Percentiles rank a stretch among this genome's conserved stretches.
Evolutionary conservation across 2,329 filamentous ascomycete species (phyloP).

Genomic region (Xenoacremonium recifei): DNA sequence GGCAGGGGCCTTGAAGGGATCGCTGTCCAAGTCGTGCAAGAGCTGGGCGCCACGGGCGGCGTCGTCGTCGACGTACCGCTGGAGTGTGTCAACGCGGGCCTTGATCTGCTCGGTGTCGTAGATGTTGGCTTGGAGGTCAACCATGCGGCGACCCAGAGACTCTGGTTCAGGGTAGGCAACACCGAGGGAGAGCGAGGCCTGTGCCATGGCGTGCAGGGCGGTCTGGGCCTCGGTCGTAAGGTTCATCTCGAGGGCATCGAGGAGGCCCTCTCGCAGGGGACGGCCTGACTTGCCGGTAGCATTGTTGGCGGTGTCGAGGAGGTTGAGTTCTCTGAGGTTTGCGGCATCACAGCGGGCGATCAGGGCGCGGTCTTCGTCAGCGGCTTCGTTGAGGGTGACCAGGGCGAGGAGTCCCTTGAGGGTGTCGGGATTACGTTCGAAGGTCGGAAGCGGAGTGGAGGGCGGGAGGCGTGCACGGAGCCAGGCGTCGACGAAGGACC

Average conservation of each 20-base stretch:
- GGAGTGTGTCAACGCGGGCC: constrained; percentile 55
- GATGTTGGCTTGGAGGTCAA: constrained; percentile 54
- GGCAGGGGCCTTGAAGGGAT: constrained; percentile 52
- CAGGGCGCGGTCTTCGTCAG: constrained; percentile 66
- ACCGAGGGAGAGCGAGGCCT: constrained; percentile 49
- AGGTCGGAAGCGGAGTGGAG: constrained; percentile 63
- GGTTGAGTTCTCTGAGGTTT: constrained; percentile 52
- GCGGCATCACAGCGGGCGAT: constrained; percentile 58
- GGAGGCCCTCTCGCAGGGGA: constrained; percentile 38
- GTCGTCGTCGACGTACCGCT: constrained; percentile 54
- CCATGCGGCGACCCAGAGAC: constrained; percentile 49
- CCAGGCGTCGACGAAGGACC: constrained; percentile 86
- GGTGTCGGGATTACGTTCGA: constrained; percentile 86
- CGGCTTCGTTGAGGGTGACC: constrained; percentile 72
- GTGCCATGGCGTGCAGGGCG: constrained; percentile 58
- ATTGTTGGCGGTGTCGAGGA: constrained; percentile 6
- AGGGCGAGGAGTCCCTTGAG: constrained; percentile 72
- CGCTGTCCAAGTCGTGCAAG: constrained; percentile 40
- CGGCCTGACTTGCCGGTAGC: constrained; percentile 26
- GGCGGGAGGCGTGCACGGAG: constrained; percentile 67
- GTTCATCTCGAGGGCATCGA: constrained; percentile 52
- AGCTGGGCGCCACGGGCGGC: constrained; percentile 38
- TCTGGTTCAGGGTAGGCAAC: constrained; percentile 47
- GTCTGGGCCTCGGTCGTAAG: constrained; percentile 54
- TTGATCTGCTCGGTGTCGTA: constrained; percentile 55